Conservation (phyloP, 768 basidiomycete species). For the Pleurotus salmoneostramineus region DNA sequence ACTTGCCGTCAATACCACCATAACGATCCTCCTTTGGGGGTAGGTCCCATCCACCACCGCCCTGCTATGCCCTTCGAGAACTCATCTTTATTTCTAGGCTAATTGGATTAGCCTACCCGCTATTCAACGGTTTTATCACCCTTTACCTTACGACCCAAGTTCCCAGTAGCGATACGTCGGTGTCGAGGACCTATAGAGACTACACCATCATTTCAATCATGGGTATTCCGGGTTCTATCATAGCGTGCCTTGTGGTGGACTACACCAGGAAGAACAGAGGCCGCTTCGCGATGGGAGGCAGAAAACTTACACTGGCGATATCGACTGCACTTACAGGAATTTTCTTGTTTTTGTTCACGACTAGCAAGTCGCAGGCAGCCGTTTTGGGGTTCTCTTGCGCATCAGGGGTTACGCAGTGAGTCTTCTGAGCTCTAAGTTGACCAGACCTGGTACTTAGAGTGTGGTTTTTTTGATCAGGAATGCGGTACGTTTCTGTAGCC, state of each 20-base stretch:
- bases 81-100: background rate
- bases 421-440: constrained; percentile 2
- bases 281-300: constrained; percentile 34
- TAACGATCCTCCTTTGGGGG: constrained; percentile 53
- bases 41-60: constrained; percentile 16
- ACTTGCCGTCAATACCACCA: constrained; percentile 39
- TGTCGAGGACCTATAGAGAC: constrained; percentile 38
- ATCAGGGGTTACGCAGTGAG: constrained; percentile 36
- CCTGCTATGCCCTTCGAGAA: background rate
- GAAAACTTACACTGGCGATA: constrained; percentile 42
- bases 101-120: constrained; percentile 51
- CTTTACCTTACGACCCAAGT: constrained; percentile 37
- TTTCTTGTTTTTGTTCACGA: constrained; percentile 51
- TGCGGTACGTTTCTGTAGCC: constrained; percentile 23
- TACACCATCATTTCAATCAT: constrained; percentile 44
- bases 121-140: constrained; percentile 50
- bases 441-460: background rate
- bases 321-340: constrained; percentile 41
- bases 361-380: constrained; percentile 31
- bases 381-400: constrained; percentile 45
- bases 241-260: constrained; percentile 43
- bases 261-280: constrained; percentile 26
- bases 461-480: constrained; percentile 17
- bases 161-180: constrained; percentile 14
- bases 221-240: constrained; percentile 43